Evolutionary conservation across 1,284 basidiomycete species (phyloP).

Genomic region (Marasmius tenuissimus): DNA sequence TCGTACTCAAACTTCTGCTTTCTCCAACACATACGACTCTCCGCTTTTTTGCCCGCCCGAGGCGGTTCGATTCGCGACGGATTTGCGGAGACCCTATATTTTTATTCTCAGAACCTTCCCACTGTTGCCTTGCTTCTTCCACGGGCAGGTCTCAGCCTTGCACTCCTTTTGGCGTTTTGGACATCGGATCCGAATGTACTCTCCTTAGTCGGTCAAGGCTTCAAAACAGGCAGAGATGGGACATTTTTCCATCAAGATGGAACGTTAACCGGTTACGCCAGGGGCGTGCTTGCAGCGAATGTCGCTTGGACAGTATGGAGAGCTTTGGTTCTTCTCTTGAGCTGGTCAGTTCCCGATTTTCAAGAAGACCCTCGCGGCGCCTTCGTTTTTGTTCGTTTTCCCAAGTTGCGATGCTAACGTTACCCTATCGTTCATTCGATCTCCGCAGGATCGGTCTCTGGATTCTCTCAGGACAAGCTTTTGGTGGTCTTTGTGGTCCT

Average conservation of each 20-base stretch:
- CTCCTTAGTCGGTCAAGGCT: conserved; percentile 46
- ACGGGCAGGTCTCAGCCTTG: conserved; percentile 70
- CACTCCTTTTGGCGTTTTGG: conserved; percentile 68
- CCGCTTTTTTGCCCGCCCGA: conserved; percentile 58
- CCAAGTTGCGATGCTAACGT: neutral
- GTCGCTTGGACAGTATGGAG: conserved; percentile 76
- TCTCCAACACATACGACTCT: conserved; percentile 71
- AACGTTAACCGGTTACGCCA: conserved; percentile 68
- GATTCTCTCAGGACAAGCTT: conserved; percentile 70
- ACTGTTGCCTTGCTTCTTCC: conserved; percentile 78
- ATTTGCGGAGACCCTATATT: conserved; percentile 76
- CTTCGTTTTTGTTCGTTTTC: conserved; percentile 4
- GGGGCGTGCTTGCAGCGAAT: conserved; percentile 74
- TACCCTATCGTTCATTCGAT: neutral
- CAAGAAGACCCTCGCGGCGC: neutral
- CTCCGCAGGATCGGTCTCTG: conserved; percentile 65
- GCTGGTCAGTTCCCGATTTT: conserved; percentile 52
- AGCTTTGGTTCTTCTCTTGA: conserved; percentile 57
- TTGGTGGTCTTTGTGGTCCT: conserved; percentile 79
- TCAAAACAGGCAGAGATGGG: conserved; percentile 51
- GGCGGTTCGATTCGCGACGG: conserved; percentile 56
- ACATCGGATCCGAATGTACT: conserved; percentile 46
- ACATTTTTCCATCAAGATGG: conserved; percentile 74
- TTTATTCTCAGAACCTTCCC: conserved; percentile 78
- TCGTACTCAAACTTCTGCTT: conserved; percentile 85